Conservation (phyloP, 805 yeast genomes). For the Zygotorulaspora danielsina region DNA sequence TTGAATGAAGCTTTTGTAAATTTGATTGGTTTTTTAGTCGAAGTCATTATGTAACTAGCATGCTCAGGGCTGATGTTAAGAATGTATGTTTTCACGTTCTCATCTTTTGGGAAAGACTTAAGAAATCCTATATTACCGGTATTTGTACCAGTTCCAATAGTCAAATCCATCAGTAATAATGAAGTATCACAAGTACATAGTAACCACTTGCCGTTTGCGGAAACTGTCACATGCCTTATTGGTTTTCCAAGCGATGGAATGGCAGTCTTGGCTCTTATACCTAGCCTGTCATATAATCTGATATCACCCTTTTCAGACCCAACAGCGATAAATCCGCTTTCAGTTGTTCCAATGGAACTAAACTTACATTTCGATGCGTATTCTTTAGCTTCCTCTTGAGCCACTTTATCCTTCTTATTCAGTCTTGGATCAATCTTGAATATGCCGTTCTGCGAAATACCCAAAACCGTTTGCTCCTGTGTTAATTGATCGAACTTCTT, state of each 20-base stretch:
- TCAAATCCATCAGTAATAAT: constrained; percentile 63
- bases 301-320: constrained; percentile 75
- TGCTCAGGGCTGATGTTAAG: constrained; percentile 70
- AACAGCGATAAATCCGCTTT: constrained; percentile 67
- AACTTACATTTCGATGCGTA: constrained; percentile 56
- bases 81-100: constrained; percentile 65
- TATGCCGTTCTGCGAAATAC: constrained; percentile 58
- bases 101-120: constrained; percentile 57
- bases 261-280: constrained; percentile 70
- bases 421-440: constrained; percentile 81
- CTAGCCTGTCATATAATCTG: constrained; percentile 66
- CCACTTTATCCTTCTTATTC: constrained; percentile 50
- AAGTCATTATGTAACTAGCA: constrained; percentile 53
- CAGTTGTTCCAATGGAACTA: constrained; percentile 64
- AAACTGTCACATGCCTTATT: constrained; percentile 60
- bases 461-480: constrained; percentile 68
- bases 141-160: constrained; percentile 57
- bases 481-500: constrained; percentile 70
- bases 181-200: constrained; percentile 75
- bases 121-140: constrained; percentile 59
- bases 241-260: constrained; percentile 82
- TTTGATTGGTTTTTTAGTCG: constrained; percentile 44
- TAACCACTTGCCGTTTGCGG: constrained; percentile 78
- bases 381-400: constrained; percentile 48
- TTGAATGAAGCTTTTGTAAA: constrained; percentile 79